Evolutionary conservation across 345 rosid genomes (phyloP), one percentile per base, ranked within the genome.

Genomic region (Physaria fendleri): DNA sequence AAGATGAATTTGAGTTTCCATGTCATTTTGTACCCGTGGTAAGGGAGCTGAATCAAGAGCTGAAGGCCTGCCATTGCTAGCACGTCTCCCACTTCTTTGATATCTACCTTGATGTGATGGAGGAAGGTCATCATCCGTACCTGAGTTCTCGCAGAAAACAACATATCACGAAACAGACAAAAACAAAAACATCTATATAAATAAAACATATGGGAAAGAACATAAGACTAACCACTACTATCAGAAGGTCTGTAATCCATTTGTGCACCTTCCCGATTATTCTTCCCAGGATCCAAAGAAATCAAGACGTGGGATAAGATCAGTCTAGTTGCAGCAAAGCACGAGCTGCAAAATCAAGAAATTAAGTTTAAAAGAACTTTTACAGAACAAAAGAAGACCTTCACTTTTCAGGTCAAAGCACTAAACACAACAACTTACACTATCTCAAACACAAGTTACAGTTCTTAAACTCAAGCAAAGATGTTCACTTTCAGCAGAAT

Each of bases 111-210:
- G 94, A 71, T 83, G 97, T 13, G 96, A 71, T 40, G 99, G 97
- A 74, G 97, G 99, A 32, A 93, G 84, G 72, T 85, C 99, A 71
- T 90, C 99, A 75, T 90, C 99, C 12, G 99, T 90, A 67, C 97
- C 99, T 94, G 78, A 68, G 77, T 62, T 63, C 53, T 51, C 67
- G 29, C 39, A 62, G 11, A 46, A 42, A 38, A 40, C 17, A 62
- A 39, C 40, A 29, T 14, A 37, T 58, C 44, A 60, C 7, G 3
- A 53, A 44, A 43, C 49, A 33, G 8, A 51, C 46, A 55, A 35
- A 46, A 60, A 29, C 51, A 54, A 29, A 39, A n/a, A 45, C 46
- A 32, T 1, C 3, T n/a, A 29, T 14, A 69, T 15, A 34, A 42
- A 42, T 33, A 34, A 18, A 59, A 42, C 59, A 34, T 15, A 24